Base-by-base conservation (phyloP, 1,284 basidiomycete species). In the Chiua sp. region DNA sequence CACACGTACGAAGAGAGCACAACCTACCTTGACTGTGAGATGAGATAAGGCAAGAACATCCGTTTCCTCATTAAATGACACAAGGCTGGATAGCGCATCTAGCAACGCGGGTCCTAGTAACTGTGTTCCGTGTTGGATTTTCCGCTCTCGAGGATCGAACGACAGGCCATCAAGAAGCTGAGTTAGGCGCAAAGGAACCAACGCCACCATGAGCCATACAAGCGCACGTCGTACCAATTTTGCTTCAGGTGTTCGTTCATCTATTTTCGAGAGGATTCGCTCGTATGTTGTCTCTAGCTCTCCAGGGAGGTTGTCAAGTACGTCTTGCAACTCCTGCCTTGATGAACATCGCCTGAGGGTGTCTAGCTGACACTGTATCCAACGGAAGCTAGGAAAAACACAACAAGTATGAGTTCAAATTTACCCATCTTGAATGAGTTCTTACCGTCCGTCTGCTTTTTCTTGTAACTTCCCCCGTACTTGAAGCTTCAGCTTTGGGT, bases 361-460 rank as follows among this genome's bases (percentile, higher is more conserved):
- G 26, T 53, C 56, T 3, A 58, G 30, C 20, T 58, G 57, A 28
- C 57, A 58, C 15, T 53, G 57, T 3, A 53, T 51, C 57, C 57
- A 58, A 13, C 37, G 46, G 23, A 58, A 58, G 23, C 57, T 58
- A 46, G 32, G 7, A 26, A 28, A 26, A 26, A 26, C 26, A 44
- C 3, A 15, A 18, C 15, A 11, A 8, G 8, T 10, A 5, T 30
- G 47, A 42, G 32, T 49, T 15, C 10, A 4, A 20, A 18, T 11
- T 23, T 11, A 32, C 20, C 26, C 12, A 26, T 7, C 10, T 1
- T 15, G 16, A 33, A 12, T 15, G 42, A 16, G 8, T 15, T 16
- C 51, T n/a, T 7, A 57, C 51, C 56, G 48, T n/a, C 55, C 49
- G 32, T 47, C 42, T 10, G 55, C 42, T 35, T 18, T 53, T 26